Evolutionary conservation across 352 stramenopile genomes (phyloP).

Genomic region (Phytopythium kandeliae): DNA sequence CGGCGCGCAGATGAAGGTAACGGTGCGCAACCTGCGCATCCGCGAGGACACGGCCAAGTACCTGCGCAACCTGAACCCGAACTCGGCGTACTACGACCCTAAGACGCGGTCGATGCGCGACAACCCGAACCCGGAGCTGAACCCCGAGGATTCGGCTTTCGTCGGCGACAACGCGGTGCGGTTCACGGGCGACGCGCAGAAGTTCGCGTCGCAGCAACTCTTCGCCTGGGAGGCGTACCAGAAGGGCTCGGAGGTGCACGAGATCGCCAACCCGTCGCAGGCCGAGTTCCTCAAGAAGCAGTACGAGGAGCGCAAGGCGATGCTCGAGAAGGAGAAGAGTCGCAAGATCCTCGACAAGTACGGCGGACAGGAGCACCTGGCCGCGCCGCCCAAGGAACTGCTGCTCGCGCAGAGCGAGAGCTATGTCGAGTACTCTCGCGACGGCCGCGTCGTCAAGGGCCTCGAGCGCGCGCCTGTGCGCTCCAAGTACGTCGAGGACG

Average conservation of each 20-base stretch:
- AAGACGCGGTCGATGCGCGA: slow-evolving; percentile 98
- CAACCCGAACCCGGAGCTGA: slow-evolving; percentile 96
- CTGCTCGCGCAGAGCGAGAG: slow-evolving; percentile 85
- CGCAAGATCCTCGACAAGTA: slow-evolving; percentile 94
- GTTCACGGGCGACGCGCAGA: slow-evolving; percentile 90
- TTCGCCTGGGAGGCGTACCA: slow-evolving; percentile 95
- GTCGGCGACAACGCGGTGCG: slow-evolving; percentile 95
- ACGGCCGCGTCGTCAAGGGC: slow-evolving; percentile 86
- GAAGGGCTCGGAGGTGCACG: slow-evolving; percentile 91
- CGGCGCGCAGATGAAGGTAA: slow-evolving; percentile 98
- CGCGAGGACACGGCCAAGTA: slow-evolving; percentile 99
- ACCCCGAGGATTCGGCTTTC: slow-evolving; percentile 91
- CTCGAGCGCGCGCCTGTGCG: slow-evolving; percentile 70
- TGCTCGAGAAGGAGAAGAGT: slow-evolving; percentile 61
- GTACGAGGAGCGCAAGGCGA: slow-evolving; percentile 72
- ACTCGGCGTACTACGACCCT: slow-evolving; percentile 99
- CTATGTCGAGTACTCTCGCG: slow-evolving; percentile 92
- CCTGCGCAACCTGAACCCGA: slow-evolving; percentile 96
- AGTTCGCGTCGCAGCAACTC: slow-evolving; percentile 92
- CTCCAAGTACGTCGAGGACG: slow-evolving; percentile 98
- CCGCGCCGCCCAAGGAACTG: slow-evolving; percentile 76
- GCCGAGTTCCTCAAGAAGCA: slow-evolving; percentile 96
- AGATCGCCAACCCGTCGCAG: slow-evolving; percentile 95
- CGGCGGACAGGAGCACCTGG: slow-evolving; percentile 90
- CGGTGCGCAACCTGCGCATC: slow-evolving; percentile 97